These are phyloP conservation scores for Apiotrichum laibachii DNA, from an alignment of 1,284 basidiomycete species.

Conservation along the genomic window DNA sequence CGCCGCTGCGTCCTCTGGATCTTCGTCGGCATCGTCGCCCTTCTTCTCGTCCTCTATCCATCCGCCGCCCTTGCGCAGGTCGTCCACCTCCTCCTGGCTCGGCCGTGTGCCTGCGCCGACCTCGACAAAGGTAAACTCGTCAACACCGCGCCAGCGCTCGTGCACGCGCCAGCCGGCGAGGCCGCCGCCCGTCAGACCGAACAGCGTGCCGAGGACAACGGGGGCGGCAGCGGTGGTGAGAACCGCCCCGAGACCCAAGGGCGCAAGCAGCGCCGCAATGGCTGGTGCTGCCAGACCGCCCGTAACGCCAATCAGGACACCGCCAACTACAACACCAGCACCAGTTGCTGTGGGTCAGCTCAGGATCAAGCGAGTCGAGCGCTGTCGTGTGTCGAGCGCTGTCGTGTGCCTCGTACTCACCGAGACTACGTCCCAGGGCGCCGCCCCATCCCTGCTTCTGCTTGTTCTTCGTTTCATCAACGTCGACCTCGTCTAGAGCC, in stretches of 20 bases:
- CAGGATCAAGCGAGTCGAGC: too few relatives aligned
- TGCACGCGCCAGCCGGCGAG: slow-evolving; percentile 55
- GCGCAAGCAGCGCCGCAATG: slow-evolving; percentile 54
- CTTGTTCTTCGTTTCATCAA: slow-evolving; percentile 47
- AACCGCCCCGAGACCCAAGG: slow-evolving; percentile 51
- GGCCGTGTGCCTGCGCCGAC: slow-evolving; percentile 45
- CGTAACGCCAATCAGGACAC: slow-evolving; percentile 56
- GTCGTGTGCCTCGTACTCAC: too few relatives aligned
- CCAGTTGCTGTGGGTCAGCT: slow-evolving; percentile 50
- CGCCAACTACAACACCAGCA: slow-evolving; percentile 52
- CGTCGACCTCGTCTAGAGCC: slow-evolving; percentile 41
- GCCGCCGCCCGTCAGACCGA: slow-evolving; percentile 57
- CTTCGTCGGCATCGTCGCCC: not conserved
- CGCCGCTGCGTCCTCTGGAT: slow-evolving; percentile 10
- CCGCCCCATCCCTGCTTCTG: slow-evolving; percentile 54
- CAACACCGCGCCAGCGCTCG: slow-evolving; percentile 56
- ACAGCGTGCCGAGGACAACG: slow-evolving; percentile 55
- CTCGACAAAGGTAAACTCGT: slow-evolving; percentile 55
- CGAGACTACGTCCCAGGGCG: slow-evolving; percentile 49
- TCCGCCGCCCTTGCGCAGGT: slow-evolving; percentile 25
- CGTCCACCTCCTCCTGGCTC: slow-evolving; percentile 43
- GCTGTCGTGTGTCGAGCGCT: too few relatives aligned
- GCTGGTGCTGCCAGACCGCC: slow-evolving; percentile 58
- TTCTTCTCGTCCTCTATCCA: slow-evolving; percentile 11
- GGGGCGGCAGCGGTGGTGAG: slow-evolving; percentile 53